phyloP scores from a whole-genome alignment of 148 eudicot genomes.

The Linanthus parryae region DNA sequence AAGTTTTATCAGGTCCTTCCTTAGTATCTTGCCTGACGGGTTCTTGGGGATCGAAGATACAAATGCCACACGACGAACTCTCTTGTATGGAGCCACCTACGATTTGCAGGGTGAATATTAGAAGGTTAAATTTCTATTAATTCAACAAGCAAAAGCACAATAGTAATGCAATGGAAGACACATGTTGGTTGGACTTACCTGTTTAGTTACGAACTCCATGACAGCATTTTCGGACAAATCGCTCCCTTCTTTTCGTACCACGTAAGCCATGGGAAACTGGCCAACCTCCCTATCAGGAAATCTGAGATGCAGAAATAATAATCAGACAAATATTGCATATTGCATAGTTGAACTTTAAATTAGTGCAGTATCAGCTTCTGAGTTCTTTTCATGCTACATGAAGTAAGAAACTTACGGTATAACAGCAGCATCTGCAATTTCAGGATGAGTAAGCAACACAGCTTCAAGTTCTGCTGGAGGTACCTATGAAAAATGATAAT shows the following conservation, averaged over 20 bases:
- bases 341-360: too few relatives aligned
- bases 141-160: neutral
- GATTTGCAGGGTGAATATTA: neutral
- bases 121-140: too few relatives aligned
- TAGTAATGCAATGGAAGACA: too few relatives aligned
- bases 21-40: conserved; percentile 86
- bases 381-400: too few relatives aligned
- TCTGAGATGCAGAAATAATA: conserved; percentile 19
- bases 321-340: too few relatives aligned
- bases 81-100: conserved; percentile 97
- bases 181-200: conserved; percentile 33
- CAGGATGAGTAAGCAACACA: conserved; percentile 72
- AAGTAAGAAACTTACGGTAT: conserved; percentile 96
- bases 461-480: conserved; percentile 94
- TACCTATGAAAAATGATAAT: conserved; percentile 34
- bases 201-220: conserved; percentile 76
- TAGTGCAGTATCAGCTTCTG: too few relatives aligned
- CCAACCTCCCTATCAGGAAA: conserved; percentile 88
- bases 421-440: conserved; percentile 83
- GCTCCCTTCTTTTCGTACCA: conserved; percentile 63
- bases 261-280: conserved; percentile 94
- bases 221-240: conserved; percentile 43
- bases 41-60: conserved; percentile 74
- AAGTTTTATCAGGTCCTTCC: conserved; percentile 81
- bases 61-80: conserved; percentile 70